Evolutionary conservation across 148 eudicot species (phyloP), one percentile per base, ranked within the genome.

Genomic region (Pouteria glomerata): DNA sequence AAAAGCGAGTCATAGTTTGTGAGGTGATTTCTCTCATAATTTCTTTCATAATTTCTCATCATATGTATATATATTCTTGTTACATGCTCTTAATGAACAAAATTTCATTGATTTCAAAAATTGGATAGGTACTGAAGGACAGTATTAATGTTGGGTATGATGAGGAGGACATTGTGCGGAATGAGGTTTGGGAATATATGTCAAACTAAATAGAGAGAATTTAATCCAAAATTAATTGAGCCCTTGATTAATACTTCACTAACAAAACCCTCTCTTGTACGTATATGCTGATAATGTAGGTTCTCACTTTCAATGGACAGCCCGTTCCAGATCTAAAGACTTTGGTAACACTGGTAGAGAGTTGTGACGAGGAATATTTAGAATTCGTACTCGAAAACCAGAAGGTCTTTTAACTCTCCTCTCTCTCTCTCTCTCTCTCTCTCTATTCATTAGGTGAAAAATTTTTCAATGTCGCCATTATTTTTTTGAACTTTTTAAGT

Each of bases 261-360:
- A 59, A 59, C 63, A 59, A 33, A 8, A 29, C 1, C 31, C 31
- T 14, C 39, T 30, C 7, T 35, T 18, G 13, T 16, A n/a, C n/a
- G n/a, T n/a, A n/a, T n/a, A n/a, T n/a, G n/a, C n/a, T n/a, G n/a
- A 29, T 59, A 7, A 59, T 59, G 34, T 73, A 83, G 86, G 83
- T 83, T 74, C 69, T 70, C 26, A 70, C 71, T 53, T 77, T 83
- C 26, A 83, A 83, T 63, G 83, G 81, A 3, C 74, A 77, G 73
- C 83, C 83, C 41, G 86, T 83, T 21, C 74, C 79, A 73, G 77
- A 75, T 68, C 42, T 83, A 76, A 83, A 79, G 75, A 74, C 80
- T 58, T 79, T 82, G 66, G 85, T 74, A 14, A 30, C 52, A 27
- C 66, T 76, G 74, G 69, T 83, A 30, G 81, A 77, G 72, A 73